Evolutionary conservation across 331 rosid genomes (phyloP), one percentile per base, ranked within the genome.

Genomic region (Malus hybrid): DNA sequence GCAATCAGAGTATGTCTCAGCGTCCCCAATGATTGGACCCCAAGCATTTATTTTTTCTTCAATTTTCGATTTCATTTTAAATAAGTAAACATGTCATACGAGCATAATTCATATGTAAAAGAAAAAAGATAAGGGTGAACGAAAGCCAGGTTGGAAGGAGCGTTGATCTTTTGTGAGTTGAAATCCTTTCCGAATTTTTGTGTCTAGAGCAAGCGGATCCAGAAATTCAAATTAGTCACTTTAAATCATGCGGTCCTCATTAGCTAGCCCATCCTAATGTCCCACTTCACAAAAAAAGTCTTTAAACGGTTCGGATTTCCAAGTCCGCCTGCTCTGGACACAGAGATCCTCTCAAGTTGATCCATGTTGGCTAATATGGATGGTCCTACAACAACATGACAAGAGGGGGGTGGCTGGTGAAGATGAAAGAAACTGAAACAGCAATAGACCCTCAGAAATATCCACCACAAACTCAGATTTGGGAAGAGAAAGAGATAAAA

Each of bases 381-480:
- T 15, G 67, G 61, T 13, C 69, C 71, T 62, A 70, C 57, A 42
- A 42, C 48, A 9, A 62, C 7, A 65, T 6, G 33, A 65, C 69
- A 83, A 46, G 34, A 50, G 70, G 57, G 32, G 29, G 75, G 42
- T 7, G 42, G 2, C 10, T 34, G 39, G 39, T 80, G 84, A 80
- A 74, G 87, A 76, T 56, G 81, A 73, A 59, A 69, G 79, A 89
- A 83, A 85, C 85, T 88, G 82, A 78, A 73, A 82, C 31, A 19
- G 39, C 73, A 70, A 69, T 14, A 10, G 29, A n/a, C 68, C 31
- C 15, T 39, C 55, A 28, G 36, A 85, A 83, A 89, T 69, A 75
- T 73, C 76, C 52, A 87, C 96, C 97, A 91, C 98, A 91, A 74
- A 48, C 75, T 83, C 85, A 75, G 96, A 93, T 87, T 93, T 74